Evolutionary conservation across 495 filamentous ascomycete species (phyloP), one percentile per base, ranked within the genome.

Genomic region (Trichoderma virens): DNA sequence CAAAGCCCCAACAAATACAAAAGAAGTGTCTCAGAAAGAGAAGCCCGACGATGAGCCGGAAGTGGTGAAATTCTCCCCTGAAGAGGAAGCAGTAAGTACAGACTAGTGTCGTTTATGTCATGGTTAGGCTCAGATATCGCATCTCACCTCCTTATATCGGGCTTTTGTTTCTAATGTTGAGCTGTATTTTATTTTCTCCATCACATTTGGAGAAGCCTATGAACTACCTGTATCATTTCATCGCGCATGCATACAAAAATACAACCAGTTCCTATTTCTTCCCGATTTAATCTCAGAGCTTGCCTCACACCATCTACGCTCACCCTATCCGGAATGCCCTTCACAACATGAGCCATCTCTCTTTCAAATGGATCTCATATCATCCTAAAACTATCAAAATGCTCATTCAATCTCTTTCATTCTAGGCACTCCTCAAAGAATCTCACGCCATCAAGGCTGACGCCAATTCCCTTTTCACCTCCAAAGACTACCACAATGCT

Each of bases 381-480:
- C n/a, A 27, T 51, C n/a, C 7, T 51, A 56, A 56, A 28, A 18
- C 1, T 47, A 9, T 5, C n/a, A 20, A 56, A 13, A 30, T 56
- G 2, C 51, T 56, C 51, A 56, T 30, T 25, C 6, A 25, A 25
- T 1, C 4, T 8, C 23, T 25, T n/a, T 56, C 11, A 11, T 31
- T 31, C n/a, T 66, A 93, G 88, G 75, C 79, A 30, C 81, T 96
- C 45, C 71, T 96, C 32, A 73, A 80, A 34, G 85, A 92, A 77
- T 90, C 92, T 18, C 86, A 89, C 68, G 73, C 83, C 9, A 87
- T 88, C 65, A 96, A 97, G 76, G 68, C 82, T 3, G 80, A 87
- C 67, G 94, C 92, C 11, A 98, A 97, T 71, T 68, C 80, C 23
- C 80, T 92, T 28, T 98, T 96, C 74, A 76, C 80, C 2, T 82